phyloP scores from a whole-genome alignment of 176 grass and related monocot genomes.

The Triticum urartu region DNA sequence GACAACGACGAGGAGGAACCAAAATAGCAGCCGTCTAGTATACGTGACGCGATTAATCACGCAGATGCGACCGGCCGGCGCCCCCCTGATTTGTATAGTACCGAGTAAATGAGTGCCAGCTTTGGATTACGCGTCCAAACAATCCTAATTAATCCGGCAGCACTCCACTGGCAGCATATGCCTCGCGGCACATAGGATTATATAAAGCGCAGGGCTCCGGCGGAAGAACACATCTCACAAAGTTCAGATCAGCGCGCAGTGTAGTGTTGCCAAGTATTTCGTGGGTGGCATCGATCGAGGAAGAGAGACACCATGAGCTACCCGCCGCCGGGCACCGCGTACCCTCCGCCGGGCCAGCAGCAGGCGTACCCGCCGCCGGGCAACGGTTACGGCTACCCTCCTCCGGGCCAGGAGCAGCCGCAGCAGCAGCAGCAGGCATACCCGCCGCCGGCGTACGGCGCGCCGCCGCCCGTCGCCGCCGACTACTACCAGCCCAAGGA shows the following conservation, averaged over 20 bases:
- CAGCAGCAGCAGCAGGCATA: neutral
- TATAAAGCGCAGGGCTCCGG: neutral
- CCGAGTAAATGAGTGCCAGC: neutral
- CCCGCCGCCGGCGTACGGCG: neutral
- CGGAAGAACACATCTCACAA: neutral
- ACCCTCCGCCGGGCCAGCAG: constrained; percentile 34
- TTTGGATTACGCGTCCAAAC: neutral
- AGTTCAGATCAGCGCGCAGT: no score
- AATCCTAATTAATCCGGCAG: neutral
- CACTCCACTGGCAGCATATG: neutral
- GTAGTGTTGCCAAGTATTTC: no score
- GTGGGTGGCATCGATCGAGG: neutral
- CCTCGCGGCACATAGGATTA: neutral
- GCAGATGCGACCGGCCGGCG: neutral
- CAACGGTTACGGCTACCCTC: constrained; percentile 31
- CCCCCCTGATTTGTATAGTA: neutral
- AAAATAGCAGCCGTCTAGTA: neutral
- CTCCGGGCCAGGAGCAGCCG: constrained; percentile 9
- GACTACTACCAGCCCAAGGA: neutral
- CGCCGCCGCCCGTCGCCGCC: neutral
- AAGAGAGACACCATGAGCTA: constrained; percentile 16
- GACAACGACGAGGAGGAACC: neutral
- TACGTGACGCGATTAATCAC: neutral
- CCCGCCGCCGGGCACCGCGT: constrained; percentile 36
- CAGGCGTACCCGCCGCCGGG: constrained; percentile 43